Evolutionary conservation across 1,284 basidiomycete genomes (phyloP).

Genomic region (Puccinia hordei): DNA sequence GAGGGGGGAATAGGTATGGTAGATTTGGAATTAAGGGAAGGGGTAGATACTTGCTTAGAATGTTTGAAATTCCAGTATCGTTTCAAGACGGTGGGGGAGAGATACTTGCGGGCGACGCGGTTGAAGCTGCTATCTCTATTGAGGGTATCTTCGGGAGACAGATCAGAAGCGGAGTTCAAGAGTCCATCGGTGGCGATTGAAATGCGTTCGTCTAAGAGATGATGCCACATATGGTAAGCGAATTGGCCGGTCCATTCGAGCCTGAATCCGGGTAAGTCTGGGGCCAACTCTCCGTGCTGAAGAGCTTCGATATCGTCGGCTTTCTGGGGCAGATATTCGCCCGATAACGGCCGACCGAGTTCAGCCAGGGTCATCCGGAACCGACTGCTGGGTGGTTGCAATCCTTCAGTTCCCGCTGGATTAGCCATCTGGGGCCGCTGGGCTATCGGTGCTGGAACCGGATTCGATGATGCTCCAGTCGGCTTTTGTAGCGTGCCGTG

Average conservation of each 20-base stretch:
- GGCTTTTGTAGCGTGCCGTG: slow-evolving; percentile 30
- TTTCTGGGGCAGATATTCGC: neutral
- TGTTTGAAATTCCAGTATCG: slow-evolving; percentile 37
- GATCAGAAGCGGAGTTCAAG: slow-evolving; percentile 12
- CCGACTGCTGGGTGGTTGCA: slow-evolving; percentile 28
- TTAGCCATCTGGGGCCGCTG: slow-evolving; percentile 2
- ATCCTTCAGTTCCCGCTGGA: neutral
- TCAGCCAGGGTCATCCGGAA: slow-evolving; percentile 27
- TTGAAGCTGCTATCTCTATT: slow-evolving; percentile 45
- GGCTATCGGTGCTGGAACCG: neutral
- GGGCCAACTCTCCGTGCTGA: slow-evolving; percentile 35
- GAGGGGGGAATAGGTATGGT: neutral
- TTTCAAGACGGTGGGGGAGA: slow-evolving; percentile 21
- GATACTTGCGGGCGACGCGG: slow-evolving; percentile 41
- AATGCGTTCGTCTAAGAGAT: slow-evolving; percentile 44
- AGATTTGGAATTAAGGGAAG: slow-evolving; percentile 11
- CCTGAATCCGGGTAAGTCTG: slow-evolving; percentile 21
- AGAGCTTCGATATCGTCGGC: slow-evolving; percentile 19
- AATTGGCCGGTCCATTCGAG: slow-evolving; percentile 42
- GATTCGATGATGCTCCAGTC: neutral
- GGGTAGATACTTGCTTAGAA: neutral
- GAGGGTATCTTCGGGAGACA: slow-evolving; percentile 28
- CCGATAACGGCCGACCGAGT: slow-evolving; percentile 3
- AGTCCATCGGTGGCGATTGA: slow-evolving; percentile 38
- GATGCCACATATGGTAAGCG: slow-evolving; percentile 51